Evolutionary conservation across 2,329 filamentous ascomycete genomes (phyloP).

Genomic region (Aspergillus japonicus): DNA sequence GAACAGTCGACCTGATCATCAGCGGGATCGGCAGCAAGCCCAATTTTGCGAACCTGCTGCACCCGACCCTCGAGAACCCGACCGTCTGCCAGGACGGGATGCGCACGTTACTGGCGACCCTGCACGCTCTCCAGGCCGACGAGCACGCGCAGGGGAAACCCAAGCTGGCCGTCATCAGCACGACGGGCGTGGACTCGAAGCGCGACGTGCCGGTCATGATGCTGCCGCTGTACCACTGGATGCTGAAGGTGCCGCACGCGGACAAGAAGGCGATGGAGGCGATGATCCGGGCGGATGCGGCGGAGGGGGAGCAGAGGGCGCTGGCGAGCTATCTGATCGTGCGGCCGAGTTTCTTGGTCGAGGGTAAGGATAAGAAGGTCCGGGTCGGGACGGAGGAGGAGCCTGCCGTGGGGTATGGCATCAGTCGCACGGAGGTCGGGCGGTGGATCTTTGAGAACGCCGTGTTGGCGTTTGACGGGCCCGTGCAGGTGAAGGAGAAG

Average conservation of each 20-base stretch:
- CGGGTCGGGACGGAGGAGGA: background rate
- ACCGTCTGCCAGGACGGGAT: slow-evolving; percentile 35
- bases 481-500: background rate
- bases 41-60: slow-evolving; percentile 25
- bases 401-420: background rate
- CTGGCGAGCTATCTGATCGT: slow-evolving; percentile 25
- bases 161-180: slow-evolving; percentile 32
- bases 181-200: slow-evolving; percentile 32
- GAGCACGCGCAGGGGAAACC: slow-evolving; percentile 24
- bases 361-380: slow-evolving; percentile 22
- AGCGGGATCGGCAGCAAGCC: slow-evolving; percentile 48
- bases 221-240: slow-evolving; percentile 32
- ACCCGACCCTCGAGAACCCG: slow-evolving; percentile 34
- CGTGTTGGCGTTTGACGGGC: background rate
- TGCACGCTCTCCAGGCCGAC: background rate
- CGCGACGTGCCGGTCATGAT: slow-evolving; percentile 35
- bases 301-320: slow-evolving; percentile 12
- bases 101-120: slow-evolving; percentile 26
- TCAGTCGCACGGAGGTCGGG: background rate
- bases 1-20: slow-evolving; percentile 45
- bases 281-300: slow-evolving; percentile 23
- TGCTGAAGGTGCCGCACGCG: slow-evolving; percentile 34
- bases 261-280: slow-evolving; percentile 39
- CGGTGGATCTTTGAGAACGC: background rate
- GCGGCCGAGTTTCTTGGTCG: slow-evolving; percentile 35